phyloP scores from a whole-genome alignment of 805 yeast species.

The Hemisphaericaspora nanyangensis region DNA sequence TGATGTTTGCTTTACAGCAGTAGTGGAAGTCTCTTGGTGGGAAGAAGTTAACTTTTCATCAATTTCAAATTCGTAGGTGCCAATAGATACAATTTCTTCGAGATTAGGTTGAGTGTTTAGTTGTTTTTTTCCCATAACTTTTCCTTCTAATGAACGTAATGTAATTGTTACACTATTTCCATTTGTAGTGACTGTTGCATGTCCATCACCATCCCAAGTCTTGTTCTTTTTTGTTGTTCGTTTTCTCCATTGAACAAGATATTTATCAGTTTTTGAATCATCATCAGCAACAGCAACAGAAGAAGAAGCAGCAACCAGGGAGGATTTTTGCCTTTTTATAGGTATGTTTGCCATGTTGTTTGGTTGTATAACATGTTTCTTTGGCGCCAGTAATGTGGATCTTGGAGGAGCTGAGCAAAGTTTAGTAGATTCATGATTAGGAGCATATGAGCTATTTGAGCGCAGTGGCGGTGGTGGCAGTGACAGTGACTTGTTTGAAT shows the following conservation, averaged over 20 bases:
- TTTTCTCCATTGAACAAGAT: slow-evolving; percentile 63
- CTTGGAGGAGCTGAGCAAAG: too few relatives aligned
- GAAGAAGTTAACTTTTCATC: slow-evolving; percentile 41
- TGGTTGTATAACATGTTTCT: not conserved
- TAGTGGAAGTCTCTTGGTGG: not conserved
- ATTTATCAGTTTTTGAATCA: slow-evolving; percentile 9
- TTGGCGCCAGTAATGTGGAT: too few relatives aligned
- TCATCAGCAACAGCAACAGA: too few relatives aligned
- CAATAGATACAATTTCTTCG: slow-evolving; percentile 41
- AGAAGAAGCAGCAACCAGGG: not conserved
- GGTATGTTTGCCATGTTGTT: not conserved
- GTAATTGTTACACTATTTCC: slow-evolving; percentile 13
- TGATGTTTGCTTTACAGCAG: slow-evolving; percentile 4
- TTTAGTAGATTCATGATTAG: too few relatives aligned
- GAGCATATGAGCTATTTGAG: not conserved
- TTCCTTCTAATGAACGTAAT: slow-evolving; percentile 24
- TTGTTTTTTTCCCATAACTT: slow-evolving; percentile 17
- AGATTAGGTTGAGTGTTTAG: slow-evolving; percentile 3
- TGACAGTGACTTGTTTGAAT: too few relatives aligned
- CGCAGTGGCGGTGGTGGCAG: too few relatives aligned
- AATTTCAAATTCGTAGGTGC: slow-evolving; percentile 59
- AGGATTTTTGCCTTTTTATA: not conserved
- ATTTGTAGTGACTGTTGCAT: slow-evolving; percentile 31
- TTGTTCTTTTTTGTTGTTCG: slow-evolving; percentile 73
- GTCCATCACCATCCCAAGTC: slow-evolving; percentile 94